Evolutionary conservation across 495 filamentous ascomycete species (phyloP).

Genomic region (Aspergillus cristatus): DNA sequence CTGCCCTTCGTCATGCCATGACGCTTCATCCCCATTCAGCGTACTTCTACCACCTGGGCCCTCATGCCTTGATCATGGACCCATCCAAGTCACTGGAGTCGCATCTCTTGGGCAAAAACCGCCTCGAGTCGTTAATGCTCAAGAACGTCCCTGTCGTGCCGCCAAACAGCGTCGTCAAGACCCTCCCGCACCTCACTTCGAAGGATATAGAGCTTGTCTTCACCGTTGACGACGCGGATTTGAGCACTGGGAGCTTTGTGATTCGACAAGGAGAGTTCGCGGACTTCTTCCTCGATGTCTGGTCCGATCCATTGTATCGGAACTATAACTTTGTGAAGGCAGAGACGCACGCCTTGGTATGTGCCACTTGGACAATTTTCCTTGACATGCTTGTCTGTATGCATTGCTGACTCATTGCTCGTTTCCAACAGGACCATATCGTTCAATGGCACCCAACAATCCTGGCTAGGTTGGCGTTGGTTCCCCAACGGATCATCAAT

Average conservation of each 20-base stretch:
- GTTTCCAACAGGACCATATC: slow-evolving; percentile 62
- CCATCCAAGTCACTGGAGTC: slow-evolving; percentile 57
- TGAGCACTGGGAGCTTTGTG: slow-evolving; percentile 70
- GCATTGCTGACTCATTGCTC: not conserved
- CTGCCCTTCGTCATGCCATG: slow-evolving; percentile 86
- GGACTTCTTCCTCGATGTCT: slow-evolving; percentile 84
- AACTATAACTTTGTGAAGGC: slow-evolving; percentile 94
- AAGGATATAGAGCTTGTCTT: slow-evolving; percentile 74
- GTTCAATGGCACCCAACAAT: slow-evolving; percentile 99
- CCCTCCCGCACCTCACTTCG: slow-evolving; percentile 69
- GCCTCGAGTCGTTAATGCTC: slow-evolving; percentile 72
- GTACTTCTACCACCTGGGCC: slow-evolving; percentile 80
- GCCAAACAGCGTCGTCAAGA: slow-evolving; percentile 93
- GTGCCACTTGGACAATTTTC: slow-evolving; percentile 9
- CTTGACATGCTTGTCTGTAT: not conserved
- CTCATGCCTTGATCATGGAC: slow-evolving; percentile 85
- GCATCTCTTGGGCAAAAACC: slow-evolving; percentile 56
- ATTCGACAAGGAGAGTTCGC: slow-evolving; percentile 81
- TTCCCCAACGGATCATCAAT: slow-evolving; percentile 77
- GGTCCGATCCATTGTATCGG: slow-evolving; percentile 91
- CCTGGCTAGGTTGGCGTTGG: slow-evolving; percentile 72
- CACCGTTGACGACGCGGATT: slow-evolving; percentile 75
- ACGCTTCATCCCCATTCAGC: slow-evolving; percentile 60
- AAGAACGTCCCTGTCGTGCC: slow-evolving; percentile 82
- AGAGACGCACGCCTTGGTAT: slow-evolving; percentile 83